Percentiles rank a stretch among this genome's conserved stretches.
Conservation (phyloP, 1,139 yeast genomes). For the Arxiozyma telluris region DNA sequence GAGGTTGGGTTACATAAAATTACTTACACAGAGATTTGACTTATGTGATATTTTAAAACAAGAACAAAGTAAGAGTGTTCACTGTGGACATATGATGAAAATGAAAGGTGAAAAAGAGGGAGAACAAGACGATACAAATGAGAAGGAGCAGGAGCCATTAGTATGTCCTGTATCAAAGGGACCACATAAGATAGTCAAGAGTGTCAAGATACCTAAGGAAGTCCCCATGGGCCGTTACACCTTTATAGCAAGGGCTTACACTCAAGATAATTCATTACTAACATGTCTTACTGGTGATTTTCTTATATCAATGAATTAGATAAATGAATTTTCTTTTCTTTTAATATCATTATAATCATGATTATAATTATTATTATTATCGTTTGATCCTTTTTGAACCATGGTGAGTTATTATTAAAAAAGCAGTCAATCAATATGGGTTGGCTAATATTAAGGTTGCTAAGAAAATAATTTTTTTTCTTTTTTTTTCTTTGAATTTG, state of each 20-base stretch:
- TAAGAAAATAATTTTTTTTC: too few species aligned
- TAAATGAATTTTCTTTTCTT: too few species aligned
- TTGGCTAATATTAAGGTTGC: too few species aligned
- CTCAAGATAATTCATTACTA: conserved; percentile 63
- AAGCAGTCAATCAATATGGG: neutral
- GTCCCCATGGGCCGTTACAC: conserved; percentile 92
- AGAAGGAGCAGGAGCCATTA: conserved; percentile 32
- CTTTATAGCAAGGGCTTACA: conserved; percentile 82
- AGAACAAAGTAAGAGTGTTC: neutral
- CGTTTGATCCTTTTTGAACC: neutral
- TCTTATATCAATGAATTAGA: conserved; percentile 39
- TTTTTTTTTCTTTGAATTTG: neutral
- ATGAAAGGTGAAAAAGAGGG: conserved; percentile 15
- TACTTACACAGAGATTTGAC: conserved; percentile 79
- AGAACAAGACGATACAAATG: conserved; percentile 61
- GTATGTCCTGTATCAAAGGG: conserved; percentile 75
- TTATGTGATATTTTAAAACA: conserved; percentile 70
- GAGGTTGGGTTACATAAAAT: conserved; percentile 79
- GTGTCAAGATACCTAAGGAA: conserved; percentile 79
- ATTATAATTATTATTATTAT: too few species aligned
- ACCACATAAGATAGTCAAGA: conserved; percentile 51
- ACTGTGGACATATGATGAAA: neutral
- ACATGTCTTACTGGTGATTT: conserved; percentile 81
- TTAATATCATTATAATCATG: too few species aligned
- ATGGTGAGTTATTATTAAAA: neutral